Evolutionary conservation across 768 basidiomycete genomes (phyloP).

Genomic region (Favolaschia claudopus): DNA sequence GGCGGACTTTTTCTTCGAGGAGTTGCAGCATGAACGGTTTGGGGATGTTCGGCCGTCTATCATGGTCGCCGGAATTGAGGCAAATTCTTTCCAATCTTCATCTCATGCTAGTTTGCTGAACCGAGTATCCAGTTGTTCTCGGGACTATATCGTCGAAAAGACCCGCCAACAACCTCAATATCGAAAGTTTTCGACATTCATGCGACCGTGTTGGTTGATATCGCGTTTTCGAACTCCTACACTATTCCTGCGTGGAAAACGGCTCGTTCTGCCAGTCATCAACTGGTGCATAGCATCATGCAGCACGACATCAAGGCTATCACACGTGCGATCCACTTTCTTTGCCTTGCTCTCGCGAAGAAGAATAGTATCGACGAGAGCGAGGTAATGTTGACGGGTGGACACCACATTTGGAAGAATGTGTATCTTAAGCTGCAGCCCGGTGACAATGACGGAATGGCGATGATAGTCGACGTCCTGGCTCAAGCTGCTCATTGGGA

Average conservation of each 20-base stretch:
- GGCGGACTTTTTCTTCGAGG: slow-evolving; percentile 78
- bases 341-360: slow-evolving; percentile 19
- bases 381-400: slow-evolving; percentile 8
- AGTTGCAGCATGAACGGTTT: slow-evolving; percentile 82
- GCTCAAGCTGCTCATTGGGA: slow-evolving; percentile 74
- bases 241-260: slow-evolving; percentile 42
- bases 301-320: slow-evolving; percentile 16
- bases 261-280: slow-evolving; percentile 43
- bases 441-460: slow-evolving; percentile 65
- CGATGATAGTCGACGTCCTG: slow-evolving; percentile 63
- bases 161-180: slow-evolving; percentile 30
- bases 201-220: slow-evolving; percentile 42
- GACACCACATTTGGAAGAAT: slow-evolving; percentile 67
- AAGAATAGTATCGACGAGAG: slow-evolving; percentile 5
- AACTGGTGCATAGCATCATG: slow-evolving; percentile 38
- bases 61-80: slow-evolving; percentile 67
- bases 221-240: slow-evolving; percentile 46
- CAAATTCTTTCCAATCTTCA: slow-evolving; percentile 45
- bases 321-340: slow-evolving; percentile 12
- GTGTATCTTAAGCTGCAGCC: slow-evolving; percentile 66
- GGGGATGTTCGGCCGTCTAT: slow-evolving; percentile 62
- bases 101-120: not conserved
- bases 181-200: slow-evolving; percentile 48
- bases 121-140: slow-evolving; percentile 21
- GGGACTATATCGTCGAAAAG: slow-evolving; percentile 21